Conservation (phyloP, 768 basidiomycete genomes). For the Tricholoma sp. region DNA sequence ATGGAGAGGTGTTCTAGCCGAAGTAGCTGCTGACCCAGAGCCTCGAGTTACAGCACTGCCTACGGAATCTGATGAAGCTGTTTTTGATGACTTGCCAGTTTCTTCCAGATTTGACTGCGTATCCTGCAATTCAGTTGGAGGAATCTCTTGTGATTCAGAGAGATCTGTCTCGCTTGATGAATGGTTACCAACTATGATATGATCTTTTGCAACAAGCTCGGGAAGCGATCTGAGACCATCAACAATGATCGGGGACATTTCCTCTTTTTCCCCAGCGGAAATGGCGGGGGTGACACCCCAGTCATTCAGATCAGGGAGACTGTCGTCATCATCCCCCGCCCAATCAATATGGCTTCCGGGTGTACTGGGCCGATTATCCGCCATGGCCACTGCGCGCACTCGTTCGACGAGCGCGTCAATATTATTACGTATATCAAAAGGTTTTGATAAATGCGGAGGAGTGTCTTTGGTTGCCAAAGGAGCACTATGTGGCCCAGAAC, state of each 20-base stretch:
- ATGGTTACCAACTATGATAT: conserved; percentile 1
- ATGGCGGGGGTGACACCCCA: conserved; percentile 64
- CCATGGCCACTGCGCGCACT: conserved; percentile 71
- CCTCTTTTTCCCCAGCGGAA: conserved; percentile 22
- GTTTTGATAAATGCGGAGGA: conserved; percentile 48
- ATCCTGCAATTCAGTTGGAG: background rate
- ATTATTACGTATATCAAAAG: conserved; percentile 51
- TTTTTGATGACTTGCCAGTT: background rate
- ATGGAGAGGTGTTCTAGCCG: conserved; percentile 10
- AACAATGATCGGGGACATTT: conserved; percentile 66
- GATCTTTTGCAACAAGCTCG: conserved; percentile 28
- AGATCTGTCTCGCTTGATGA: background rate
- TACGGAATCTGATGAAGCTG: conserved; percentile 3
- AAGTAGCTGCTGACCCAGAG: conserved; percentile 8
- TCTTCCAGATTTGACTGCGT: background rate
- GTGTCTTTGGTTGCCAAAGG: conserved; percentile 41
- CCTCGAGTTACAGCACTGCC: background rate
- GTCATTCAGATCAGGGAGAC: conserved; percentile 78
- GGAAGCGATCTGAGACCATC: conserved; percentile 60
- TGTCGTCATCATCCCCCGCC: conserved; percentile 85
- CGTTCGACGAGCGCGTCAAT: conserved; percentile 78
- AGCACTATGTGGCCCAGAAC: conserved; percentile 30
- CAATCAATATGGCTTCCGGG: conserved; percentile 84
- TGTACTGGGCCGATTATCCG: conserved; percentile 56
- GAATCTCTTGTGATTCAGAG: background rate